These are phyloP conservation scores for Penicillium psychrosexuale DNA, from an alignment of 2,329 filamentous ascomycete genomes.

Conservation along the genomic window DNA sequence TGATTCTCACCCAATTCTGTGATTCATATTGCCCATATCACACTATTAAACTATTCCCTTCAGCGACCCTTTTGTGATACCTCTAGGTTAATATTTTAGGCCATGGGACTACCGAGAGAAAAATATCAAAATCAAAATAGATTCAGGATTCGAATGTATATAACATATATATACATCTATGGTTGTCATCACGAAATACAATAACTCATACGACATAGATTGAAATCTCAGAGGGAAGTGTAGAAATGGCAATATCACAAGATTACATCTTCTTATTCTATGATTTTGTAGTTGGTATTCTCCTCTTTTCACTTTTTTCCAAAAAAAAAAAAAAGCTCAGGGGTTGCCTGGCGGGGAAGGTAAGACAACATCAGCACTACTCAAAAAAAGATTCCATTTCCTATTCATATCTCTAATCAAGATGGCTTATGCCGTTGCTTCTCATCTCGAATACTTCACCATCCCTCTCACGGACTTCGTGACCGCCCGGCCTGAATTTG, in stretches of 20 bases:
- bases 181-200: neutral
- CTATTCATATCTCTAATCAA: too few relatives aligned
- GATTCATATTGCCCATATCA: neutral
- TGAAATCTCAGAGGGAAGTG: neutral
- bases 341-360: neutral
- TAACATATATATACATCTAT: neutral
- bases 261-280: too few relatives aligned
- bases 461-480: conserved; percentile 27
- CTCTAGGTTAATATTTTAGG: neutral
- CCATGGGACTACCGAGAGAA: neutral
- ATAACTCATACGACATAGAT: neutral
- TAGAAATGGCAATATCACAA: neutral
- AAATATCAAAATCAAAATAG: neutral
- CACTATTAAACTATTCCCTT: neutral
- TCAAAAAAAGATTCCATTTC: too few relatives aligned
- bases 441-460: conserved; percentile 32
- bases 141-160: neutral
- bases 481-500: conserved; percentile 28
- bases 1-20: neutral
- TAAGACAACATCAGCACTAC: neutral
- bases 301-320: neutral
- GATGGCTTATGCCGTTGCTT: conserved; percentile 26
- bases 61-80: neutral
- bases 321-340: neutral
- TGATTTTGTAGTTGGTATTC: too few relatives aligned